Evolutionary conservation across 2,329 filamentous ascomycete species (phyloP).

Genomic region (Pseudofabraea citricarpa): DNA sequence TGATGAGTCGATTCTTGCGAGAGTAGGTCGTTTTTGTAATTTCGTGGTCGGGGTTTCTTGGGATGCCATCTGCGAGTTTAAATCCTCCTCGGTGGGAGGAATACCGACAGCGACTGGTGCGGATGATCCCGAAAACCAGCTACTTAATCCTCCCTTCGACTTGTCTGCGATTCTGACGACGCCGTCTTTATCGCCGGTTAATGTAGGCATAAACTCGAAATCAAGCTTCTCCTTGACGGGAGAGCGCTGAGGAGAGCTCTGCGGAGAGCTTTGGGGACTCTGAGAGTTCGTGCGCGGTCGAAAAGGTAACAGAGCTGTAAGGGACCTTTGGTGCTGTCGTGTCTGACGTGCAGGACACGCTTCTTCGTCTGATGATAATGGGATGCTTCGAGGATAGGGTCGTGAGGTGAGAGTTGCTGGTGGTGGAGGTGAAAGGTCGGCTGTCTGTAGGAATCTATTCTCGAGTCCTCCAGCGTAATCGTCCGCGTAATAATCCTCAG

Average conservation of each 20-base stretch:
- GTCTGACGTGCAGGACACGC: constrained; percentile 8
- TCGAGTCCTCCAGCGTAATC: constrained; percentile 10
- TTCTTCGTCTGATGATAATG: constrained; percentile 11
- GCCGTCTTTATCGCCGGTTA: constrained; percentile 23
- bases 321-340: constrained; percentile 17
- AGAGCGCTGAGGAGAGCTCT: neutral
- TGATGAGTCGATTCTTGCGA: constrained; percentile 8
- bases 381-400: constrained; percentile 7
- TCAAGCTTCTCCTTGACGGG: constrained; percentile 12
- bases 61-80: constrained; percentile 8
- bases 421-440: constrained; percentile 6
- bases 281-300: constrained; percentile 12
- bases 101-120: constrained; percentile 18
- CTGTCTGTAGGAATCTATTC: constrained; percentile 5
- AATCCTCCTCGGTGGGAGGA: constrained; percentile 10
- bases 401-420: constrained; percentile 7
- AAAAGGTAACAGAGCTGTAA: constrained; percentile 20
- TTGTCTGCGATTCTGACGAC: constrained; percentile 19
- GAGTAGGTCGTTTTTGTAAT: constrained; percentile 15
- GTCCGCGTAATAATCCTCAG: constrained; percentile 18
- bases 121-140: constrained; percentile 25
- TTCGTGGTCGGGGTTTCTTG: constrained; percentile 12
- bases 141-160: constrained; percentile 18
- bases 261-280: constrained; percentile 8
- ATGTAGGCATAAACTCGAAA: constrained; percentile 20